These are phyloP conservation scores for Annulohypoxylon bovei DNA, from an alignment of 495 filamentous ascomycete genomes.

Conservation along the genomic window DNA sequence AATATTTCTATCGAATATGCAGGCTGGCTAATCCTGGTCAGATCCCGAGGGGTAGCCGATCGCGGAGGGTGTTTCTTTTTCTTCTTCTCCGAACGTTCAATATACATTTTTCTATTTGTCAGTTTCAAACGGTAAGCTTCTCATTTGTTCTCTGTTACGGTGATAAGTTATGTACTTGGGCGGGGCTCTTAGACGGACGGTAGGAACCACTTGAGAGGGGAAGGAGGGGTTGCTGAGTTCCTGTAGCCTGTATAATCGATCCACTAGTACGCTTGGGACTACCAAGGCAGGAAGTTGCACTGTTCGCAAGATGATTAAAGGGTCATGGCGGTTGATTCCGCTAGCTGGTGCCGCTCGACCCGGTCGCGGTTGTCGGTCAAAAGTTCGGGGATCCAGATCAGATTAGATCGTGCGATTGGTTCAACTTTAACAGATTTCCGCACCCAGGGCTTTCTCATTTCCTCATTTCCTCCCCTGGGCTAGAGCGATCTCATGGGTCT, in stretches of 20 bases:
- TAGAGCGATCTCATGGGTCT: constrained; percentile 29
- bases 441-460: not conserved
- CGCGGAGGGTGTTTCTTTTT: constrained; percentile 23
- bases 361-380: constrained; percentile 29
- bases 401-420: constrained; percentile 38
- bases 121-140: constrained; percentile 4
- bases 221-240: constrained; percentile 31
- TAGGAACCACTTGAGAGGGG: constrained; percentile 11
- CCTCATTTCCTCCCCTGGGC: constrained; percentile 20
- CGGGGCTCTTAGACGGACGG: not conserved
- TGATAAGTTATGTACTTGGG: not conserved
- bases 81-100: not conserved
- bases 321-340: constrained; percentile 28
- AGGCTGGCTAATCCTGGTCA: constrained; percentile 29
- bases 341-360: constrained; percentile 17
- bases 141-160: constrained; percentile 9
- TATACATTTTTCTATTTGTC: not conserved
- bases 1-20: constrained; percentile 6
- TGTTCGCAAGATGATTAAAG: constrained; percentile 19
- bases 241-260: constrained; percentile 24
- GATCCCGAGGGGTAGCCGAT: constrained; percentile 25
- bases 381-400: constrained; percentile 32
- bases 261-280: constrained; percentile 35
- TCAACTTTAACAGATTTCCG: not conserved
- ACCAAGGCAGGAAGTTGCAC: constrained; percentile 38